Base-by-base conservation (phyloP, 306 rosid species). In the Trifolium dubium region DNA sequence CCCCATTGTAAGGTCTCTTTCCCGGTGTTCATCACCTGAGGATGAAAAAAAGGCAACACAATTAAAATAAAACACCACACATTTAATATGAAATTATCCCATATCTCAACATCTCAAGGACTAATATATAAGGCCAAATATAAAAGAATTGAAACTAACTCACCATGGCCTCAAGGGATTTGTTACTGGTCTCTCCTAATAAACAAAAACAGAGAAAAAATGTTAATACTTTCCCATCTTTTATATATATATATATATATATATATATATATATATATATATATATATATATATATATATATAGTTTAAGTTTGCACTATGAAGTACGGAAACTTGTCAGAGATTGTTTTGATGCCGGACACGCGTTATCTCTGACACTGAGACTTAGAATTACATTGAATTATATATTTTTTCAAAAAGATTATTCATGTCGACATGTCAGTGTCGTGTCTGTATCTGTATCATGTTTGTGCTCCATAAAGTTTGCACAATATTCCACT, bases 1-100 rank as follows among this genome's bases (percentile, higher is more conserved):
- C 97, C 98, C 97, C 98, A 91, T 71, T 93, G 96, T 49, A 93
- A 64, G 54, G 97, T 84, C 77, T 94, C 98, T 72, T 86, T 89
- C 56, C 98, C 98, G 0, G 91, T 82, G 47, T 62, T 81, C 71
- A 80, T 85, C 87, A 93, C 98, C 98, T 93, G 88, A 58, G 41
- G 18, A 67, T 5, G n/a, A 63, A 18, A 61, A 40, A 40, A 54
- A 34, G 43, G 14, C 14, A 65, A 39, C 31, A 3, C 40, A 23
- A 9, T 63, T 35, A 73, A 64, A 37, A 63, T 5, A 32, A 72
- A 13, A 4, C 10, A 15, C 10, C 5, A 70, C 9, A 54, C 2
- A 64, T 1, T 9, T 9, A 51, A 32, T 6, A 39, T 35, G 29
- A 46, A 35, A 23, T 35, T 19, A 30, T 29, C 2, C 44, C 59